A percentile compares a stretch with the other conserved stretches of the same genome.
Conservation (phyloP, 2,329 filamentous ascomycete species). For the Phyllosticta citribraziliensis region DNA sequence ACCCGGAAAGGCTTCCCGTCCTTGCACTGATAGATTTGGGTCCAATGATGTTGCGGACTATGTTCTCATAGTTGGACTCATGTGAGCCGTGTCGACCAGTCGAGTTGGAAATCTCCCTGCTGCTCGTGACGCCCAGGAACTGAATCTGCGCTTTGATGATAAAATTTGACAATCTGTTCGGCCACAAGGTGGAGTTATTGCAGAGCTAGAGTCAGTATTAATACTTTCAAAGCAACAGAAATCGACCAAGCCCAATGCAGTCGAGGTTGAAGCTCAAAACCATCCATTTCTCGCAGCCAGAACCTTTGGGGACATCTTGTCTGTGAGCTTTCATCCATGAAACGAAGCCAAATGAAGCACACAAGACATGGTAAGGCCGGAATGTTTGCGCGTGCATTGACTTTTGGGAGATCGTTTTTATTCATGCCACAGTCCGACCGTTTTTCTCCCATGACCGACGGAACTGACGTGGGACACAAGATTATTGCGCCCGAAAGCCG, state of each 20-base stretch:
- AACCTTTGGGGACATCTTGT: neutral
- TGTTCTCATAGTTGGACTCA: neutral
- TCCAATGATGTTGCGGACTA: too few species aligned
- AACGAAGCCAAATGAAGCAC: neutral
- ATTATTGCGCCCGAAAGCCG: constrained; percentile 12
- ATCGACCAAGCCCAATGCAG: neutral
- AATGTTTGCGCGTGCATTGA: neutral
- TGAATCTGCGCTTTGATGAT: too few species aligned
- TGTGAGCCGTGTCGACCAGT: neutral
- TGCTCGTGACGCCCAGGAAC: too few species aligned
- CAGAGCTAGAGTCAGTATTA: neutral
- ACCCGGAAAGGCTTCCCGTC: too few species aligned
- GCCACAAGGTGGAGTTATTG: neutral
- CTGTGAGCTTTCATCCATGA: neutral
- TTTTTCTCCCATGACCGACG: constrained; percentile 9
- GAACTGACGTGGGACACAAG: constrained; percentile 9
- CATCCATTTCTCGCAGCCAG: neutral
- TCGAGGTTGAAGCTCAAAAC: neutral
- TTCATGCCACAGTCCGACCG: constrained; percentile 11
- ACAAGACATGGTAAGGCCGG: neutral
- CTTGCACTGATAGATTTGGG: too few species aligned
- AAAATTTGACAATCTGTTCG: neutral
- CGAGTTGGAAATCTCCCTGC: neutral
- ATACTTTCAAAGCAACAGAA: neutral
- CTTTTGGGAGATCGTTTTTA: constrained; percentile 12